Conservation (phyloP, 148 eudicot genomes). For the Silene conica region DNA sequence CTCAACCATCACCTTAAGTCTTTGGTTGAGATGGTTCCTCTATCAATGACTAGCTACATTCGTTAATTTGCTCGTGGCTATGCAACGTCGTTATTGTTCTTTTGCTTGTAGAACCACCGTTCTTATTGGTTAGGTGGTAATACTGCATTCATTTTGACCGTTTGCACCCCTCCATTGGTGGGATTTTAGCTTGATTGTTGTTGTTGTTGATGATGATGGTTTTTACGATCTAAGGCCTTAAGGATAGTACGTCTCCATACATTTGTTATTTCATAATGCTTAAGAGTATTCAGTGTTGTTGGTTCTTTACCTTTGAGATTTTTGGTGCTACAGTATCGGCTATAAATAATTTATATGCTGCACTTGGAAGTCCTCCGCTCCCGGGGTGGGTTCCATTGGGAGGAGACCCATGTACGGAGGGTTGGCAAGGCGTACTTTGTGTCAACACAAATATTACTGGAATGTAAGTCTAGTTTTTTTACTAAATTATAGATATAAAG, state of each 20-base stretch:
- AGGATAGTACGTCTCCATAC: not conserved
- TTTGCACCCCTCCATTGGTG: not conserved
- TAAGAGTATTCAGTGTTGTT: not conserved
- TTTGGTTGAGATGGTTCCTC: too few relatives aligned
- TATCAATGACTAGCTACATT: too few relatives aligned
- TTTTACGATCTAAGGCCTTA: not conserved
- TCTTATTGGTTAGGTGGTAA: too few relatives aligned
- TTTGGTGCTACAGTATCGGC: constrained; percentile 51
- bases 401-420: constrained; percentile 83
- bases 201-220: not conserved
- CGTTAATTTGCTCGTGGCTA: too few relatives aligned
- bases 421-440: constrained; percentile 96
- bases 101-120: too few relatives aligned
- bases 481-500: not conserved
- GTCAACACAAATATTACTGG: constrained; percentile 75
- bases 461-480: constrained; percentile 40
- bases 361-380: constrained; percentile 70
- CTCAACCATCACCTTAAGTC: too few relatives aligned
- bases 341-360: constrained; percentile 67
- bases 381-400: constrained; percentile 79
- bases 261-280: too few relatives aligned
- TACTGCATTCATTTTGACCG: too few relatives aligned
- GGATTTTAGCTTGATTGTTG: too few relatives aligned
- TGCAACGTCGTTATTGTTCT: too few relatives aligned
- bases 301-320: constrained; percentile 16